phyloP scores from a whole-genome alignment of 495 filamentous ascomycete species.

The Xylaria castorea region DNA sequence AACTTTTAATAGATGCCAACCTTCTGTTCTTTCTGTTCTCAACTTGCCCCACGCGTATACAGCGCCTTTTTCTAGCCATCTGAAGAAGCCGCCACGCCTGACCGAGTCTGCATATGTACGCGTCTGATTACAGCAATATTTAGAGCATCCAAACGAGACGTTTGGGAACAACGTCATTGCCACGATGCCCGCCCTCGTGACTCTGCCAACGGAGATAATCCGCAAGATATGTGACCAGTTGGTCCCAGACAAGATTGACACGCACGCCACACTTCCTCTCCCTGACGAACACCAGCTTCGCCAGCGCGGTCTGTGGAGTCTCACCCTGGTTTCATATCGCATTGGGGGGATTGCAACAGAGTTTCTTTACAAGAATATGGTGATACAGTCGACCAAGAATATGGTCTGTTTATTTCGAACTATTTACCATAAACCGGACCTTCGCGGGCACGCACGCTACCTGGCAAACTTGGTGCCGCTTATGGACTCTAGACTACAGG shows the following conservation, averaged over 20 bases:
- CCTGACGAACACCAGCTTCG: neutral
- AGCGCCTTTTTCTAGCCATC: no score
- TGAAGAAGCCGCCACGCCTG: neutral
- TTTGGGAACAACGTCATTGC: neutral
- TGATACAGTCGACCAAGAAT: neutral
- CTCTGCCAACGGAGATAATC: neutral
- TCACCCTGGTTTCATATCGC: neutral
- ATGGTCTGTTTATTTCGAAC: conserved; percentile 5
- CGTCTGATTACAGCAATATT: neutral
- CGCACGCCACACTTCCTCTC: neutral
- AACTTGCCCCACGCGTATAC: no score
- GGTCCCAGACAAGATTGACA: neutral
- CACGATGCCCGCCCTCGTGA: neutral
- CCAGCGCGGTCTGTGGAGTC: neutral
- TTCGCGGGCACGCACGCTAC: neutral
- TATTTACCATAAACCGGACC: neutral
- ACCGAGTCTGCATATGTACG: neutral
- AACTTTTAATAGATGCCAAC: neutral
- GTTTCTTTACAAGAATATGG: neutral
- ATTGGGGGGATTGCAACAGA: neutral
- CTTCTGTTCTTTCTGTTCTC: neutral
- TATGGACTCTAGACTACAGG: neutral
- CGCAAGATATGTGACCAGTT: neutral
- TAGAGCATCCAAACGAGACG: neutral
- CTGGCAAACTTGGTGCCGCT: neutral